Percentiles rank a stretch among this genome's conserved stretches.
Conservation (phyloP, 2,329 filamentous ascomycete species). For the Rutstroemia sydowiana region DNA sequence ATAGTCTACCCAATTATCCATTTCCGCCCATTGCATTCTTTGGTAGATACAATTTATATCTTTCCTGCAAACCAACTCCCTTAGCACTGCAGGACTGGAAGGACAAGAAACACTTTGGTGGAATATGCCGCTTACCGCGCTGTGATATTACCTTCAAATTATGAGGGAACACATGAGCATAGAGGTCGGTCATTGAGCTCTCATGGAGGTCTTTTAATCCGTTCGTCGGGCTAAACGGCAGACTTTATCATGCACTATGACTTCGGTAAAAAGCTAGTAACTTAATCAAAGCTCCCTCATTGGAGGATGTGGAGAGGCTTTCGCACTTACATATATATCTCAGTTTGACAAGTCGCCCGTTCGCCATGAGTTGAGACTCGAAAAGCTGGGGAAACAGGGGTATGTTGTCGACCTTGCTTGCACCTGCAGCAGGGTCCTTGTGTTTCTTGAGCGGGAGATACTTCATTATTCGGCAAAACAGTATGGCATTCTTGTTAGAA, state of each 20-base stretch:
- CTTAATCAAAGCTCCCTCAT: neutral
- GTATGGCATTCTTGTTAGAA: neutral
- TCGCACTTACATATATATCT: neutral
- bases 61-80: neutral
- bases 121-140: conserved; percentile 7
- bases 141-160: neutral
- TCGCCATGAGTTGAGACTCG: neutral
- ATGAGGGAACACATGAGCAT: conserved; percentile 1
- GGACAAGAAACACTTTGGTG: neutral
- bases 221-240: neutral
- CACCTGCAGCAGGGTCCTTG: neutral
- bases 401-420: neutral
- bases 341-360: neutral
- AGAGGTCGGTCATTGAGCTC: neutral
- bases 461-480: neutral
- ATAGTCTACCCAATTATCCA: neutral
- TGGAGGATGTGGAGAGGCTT: neutral
- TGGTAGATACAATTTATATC: neutral
- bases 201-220: neutral
- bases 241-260: neutral
- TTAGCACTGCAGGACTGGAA: conserved; percentile 4
- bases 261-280: neutral
- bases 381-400: conserved; percentile 9
- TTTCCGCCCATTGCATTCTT: neutral
- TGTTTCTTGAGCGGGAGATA: neutral